Evolutionary conservation across 768 basidiomycete genomes (phyloP).

Genomic region (Trametes maxima): DNA sequence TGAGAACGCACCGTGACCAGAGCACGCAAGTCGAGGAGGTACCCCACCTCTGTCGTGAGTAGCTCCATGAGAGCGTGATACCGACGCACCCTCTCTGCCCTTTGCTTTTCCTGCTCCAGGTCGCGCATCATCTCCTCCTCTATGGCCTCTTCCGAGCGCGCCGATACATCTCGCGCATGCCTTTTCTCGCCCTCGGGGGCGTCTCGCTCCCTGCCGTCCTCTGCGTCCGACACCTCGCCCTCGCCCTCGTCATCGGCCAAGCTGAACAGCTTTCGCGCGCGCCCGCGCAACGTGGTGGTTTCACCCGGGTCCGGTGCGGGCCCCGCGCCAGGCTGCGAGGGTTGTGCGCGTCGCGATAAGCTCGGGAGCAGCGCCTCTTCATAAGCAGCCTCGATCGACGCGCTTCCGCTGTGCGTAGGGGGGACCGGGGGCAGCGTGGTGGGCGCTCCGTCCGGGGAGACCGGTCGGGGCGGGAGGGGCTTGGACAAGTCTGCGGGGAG

Average conservation of each 20-base stretch:
- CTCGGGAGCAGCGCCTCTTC: constrained; percentile 19
- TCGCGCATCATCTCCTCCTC: constrained; percentile 4
- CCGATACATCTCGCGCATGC: not conserved
- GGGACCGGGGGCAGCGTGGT: constrained; percentile 14
- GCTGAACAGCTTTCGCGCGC: constrained; percentile 25
- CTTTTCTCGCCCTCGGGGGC: not conserved
- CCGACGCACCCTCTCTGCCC: constrained; percentile 27
- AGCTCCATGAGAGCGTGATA: constrained; percentile 86
- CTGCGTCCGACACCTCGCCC: constrained; percentile 16
- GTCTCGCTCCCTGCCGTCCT: constrained; percentile 3
- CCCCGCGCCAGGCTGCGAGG: not conserved
- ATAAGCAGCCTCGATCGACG: constrained; percentile 5
- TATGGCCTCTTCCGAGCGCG: constrained; percentile 3
- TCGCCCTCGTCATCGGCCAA: constrained; percentile 21
- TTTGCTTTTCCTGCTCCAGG: constrained; percentile 9
- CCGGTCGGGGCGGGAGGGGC: constrained; percentile 16
- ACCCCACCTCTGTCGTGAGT: constrained; percentile 81
- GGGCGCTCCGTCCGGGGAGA: constrained; percentile 6
- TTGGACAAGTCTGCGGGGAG: constrained; percentile 24
- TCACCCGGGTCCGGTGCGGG: not conserved
- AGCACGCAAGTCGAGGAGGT: constrained; percentile 74
- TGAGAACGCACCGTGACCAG: constrained; percentile 67
- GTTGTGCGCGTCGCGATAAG: constrained; percentile 18
- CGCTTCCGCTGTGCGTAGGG: not conserved
- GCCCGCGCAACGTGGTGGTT: constrained; percentile 5